Evolutionary conservation across 2,329 filamentous ascomycete genomes (phyloP), one percentile per base, ranked within the genome.

Genomic region (Diaporthe citri): DNA sequence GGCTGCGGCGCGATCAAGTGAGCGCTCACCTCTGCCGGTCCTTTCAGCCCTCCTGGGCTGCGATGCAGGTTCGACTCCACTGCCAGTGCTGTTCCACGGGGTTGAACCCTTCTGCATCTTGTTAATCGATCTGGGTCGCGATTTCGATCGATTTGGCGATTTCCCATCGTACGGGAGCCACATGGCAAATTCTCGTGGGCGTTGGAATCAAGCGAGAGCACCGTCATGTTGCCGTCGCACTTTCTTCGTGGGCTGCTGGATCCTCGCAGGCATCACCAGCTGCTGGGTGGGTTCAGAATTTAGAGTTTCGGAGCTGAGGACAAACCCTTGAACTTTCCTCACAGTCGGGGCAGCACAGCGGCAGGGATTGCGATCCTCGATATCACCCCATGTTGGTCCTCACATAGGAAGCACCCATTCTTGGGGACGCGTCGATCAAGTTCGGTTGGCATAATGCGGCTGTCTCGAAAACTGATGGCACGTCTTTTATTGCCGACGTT

Each of bases 291-390:
- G 25, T 66, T 36, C 43, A 46, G 39, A 64, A 48, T 66, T 51
- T 66, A 66, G 46, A 51, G 41, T 67, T 52, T 67, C 64, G 64
- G 46, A n/a, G 64, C 46, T 67, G 46, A 67, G 20, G 31, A 10
- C 62, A 39, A 51, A 52, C 39, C 31, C 46, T 20, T 36, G 46
- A 67, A 67, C 64, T 67, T 67, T 67, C 64, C 64, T 67, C 46
- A 52, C 46, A 39, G 64, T 67, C 64, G 64, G 64, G 46, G 64
- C 46, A 36, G 41, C 64, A 52, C 64, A 5, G 15, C 31, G 6
- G 22, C 62, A 67, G 62, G 62, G 62, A 67, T 67, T 25, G 20
- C 31, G 31, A 39, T 67, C 46, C 62, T n/a, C 60, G 20, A 67
- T 28, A 52, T 39, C 62, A 64, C 17, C 25, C 25, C 25, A n/a